Evolutionary conservation across 2,329 filamentous ascomycete genomes (phyloP), one percentile per base, ranked within the genome.

Genomic region (Hansfordia pulvinata): DNA sequence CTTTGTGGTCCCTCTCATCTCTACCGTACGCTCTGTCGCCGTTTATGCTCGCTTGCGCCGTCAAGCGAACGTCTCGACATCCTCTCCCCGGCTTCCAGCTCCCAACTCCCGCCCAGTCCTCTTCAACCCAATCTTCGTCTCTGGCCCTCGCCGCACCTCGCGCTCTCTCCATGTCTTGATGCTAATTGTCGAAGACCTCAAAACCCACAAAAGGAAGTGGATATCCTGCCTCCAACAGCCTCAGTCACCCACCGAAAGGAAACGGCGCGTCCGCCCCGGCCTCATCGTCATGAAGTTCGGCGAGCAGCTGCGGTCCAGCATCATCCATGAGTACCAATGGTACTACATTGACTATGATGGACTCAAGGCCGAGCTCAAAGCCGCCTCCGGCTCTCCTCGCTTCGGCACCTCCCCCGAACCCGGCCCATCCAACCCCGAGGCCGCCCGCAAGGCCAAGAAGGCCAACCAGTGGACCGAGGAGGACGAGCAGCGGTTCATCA

Each of bases 321-420:
- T 93, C 48, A 93, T 96, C 56, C 85, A 82, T 63, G 86, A 96
- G 59, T 98, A 92, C 61, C 77, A 86, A 53, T 93, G 86, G 76
- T 84, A 93, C 63, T 98, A 98, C 60, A 94, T 98, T 57, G 80
- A 84, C 58, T 98, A 98, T 60, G 86, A 94, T 52, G 82, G 78
- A 38, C 70, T 98, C 26, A 98, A 98, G 60, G 65, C 69, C 39
- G 76, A 84, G 38, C 74, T 98, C 35, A 90, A 88, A 57, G 74
- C 69, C 32, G 69, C 76, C 32, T 79, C 67, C 38, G 70, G 74
- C 33, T n/a, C n/a, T n/a, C 46, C 54, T 10, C 29, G 40, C 21
- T 14, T 39, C 23, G 34, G 38, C 39, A 30, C 38, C 33, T 36
- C 57, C 51, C 32, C 50, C 53, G 30, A 64, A 53, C 21, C 60